phyloP scores from a whole-genome alignment of 768 basidiomycete species.

The Ramaria sp. region DNA sequence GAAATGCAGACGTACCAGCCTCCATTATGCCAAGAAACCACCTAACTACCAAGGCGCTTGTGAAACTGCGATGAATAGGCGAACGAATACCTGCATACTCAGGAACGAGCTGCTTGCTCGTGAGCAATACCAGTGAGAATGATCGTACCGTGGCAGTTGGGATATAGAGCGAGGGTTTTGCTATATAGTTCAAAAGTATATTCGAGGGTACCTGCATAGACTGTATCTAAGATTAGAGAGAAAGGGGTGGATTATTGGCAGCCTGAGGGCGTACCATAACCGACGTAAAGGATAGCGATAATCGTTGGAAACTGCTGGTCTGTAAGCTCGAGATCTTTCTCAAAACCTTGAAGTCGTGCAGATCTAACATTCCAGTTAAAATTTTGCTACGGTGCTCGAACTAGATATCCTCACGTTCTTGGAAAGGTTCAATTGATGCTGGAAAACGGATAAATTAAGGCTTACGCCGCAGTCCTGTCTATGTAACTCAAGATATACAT shows the following conservation, averaged over 20 bases:
- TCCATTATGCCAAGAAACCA: constrained; percentile 71
- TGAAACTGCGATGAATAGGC: constrained; percentile 32
- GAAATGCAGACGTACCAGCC: constrained; percentile 21
- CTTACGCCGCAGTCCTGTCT: constrained; percentile 9
- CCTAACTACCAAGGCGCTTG: constrained; percentile 49
- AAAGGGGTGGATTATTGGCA: not conserved
- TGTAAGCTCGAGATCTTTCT: constrained; percentile 24
- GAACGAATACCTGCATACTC: constrained; percentile 15
- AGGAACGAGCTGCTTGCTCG: constrained; percentile 21
- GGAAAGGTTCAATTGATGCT: constrained; percentile 22
- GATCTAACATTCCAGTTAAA: constrained; percentile 27
- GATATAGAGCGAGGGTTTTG: constrained; percentile 58
- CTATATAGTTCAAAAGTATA: constrained; percentile 60
- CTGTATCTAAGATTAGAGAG: not conserved
- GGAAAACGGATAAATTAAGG: not conserved
- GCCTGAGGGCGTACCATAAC: constrained; percentile 18
- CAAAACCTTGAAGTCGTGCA: constrained; percentile 62
- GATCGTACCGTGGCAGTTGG: constrained; percentile 54
- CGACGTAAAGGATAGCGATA: constrained; percentile 16
- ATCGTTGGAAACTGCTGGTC: constrained; percentile 16
- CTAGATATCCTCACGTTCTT: constrained; percentile 56
- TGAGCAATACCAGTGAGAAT: constrained; percentile 32
- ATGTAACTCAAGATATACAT: constrained; percentile 26
- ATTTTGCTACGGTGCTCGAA: not conserved
- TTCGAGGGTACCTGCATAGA: constrained; percentile 39